Conservation (phyloP, 257 asterid genomes). For the Solanum medicagineum region DNA sequence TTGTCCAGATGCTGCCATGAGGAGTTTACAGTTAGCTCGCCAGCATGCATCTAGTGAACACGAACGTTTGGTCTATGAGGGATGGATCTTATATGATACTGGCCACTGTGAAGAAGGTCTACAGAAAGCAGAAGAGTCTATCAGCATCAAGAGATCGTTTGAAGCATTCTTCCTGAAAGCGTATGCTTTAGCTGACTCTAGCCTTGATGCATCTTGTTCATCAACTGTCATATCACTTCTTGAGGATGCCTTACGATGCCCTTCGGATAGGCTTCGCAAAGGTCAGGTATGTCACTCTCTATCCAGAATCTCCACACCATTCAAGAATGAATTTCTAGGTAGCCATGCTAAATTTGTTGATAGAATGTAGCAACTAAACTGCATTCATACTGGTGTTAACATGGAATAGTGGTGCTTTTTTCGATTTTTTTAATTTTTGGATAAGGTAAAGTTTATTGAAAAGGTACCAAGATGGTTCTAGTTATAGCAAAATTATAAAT, state of each 20-base stretch:
- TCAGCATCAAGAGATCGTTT: conserved; percentile 77
- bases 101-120: conserved; percentile 98
- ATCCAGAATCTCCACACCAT: background rate
- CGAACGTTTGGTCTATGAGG: conserved; percentile 88
- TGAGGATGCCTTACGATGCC: conserved; percentile 93
- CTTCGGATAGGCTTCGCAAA: conserved; percentile 96
- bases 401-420: background rate
- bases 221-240: conserved; percentile 82
- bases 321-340: background rate
- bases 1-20: conserved; percentile 99
- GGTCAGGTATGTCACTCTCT: conserved; percentile 65
- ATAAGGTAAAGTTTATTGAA: background rate
- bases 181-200: conserved; percentile 95
- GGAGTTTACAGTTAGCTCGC: conserved; percentile 90
- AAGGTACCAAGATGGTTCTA: background rate
- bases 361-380: background rate
- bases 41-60: conserved; percentile 83
- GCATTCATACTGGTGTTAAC: background rate
- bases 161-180: conserved; percentile 99
- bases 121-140: conserved; percentile 90
- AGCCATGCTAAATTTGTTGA: background rate
- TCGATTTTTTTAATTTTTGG: background rate
- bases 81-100: conserved; percentile 93
- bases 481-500: background rate
- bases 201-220: conserved; percentile 87